A percentile compares a stretch with the other conserved stretches of the same genome.
phyloP scores from a whole-genome alignment of 805 yeast species.

The Monosporozyma yasuniensis region DNA sequence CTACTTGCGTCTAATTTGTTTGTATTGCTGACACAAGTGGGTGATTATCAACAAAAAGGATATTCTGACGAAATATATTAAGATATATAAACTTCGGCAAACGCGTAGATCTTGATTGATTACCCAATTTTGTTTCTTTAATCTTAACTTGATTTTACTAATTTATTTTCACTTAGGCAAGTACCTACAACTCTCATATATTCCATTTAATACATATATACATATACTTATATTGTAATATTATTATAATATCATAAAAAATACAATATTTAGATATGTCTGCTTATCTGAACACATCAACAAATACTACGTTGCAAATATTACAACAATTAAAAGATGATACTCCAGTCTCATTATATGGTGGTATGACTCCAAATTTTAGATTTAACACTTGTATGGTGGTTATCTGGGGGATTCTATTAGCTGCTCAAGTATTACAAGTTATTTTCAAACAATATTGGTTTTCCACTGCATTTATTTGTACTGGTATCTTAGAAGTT shows the following conservation, averaged over 20 bases:
- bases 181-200: no score
- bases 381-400: conserved; percentile 54
- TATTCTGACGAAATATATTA: no score
- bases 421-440: conserved; percentile 38
- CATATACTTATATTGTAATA: no score
- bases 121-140: no score
- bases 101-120: no score
- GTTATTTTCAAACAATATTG: conserved; percentile 49
- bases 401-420: conserved; percentile 43
- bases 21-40: no score
- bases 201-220: no score
- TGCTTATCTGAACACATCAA: not conserved
- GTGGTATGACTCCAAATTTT: conserved; percentile 40
- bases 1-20: no score
- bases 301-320: conserved; percentile 38
- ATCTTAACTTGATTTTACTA: no score
- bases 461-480: conserved; percentile 49
- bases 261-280: not conserved
- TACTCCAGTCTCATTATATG: conserved; percentile 24
- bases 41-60: no score
- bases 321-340: conserved; percentile 26
- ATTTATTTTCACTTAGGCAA: no score
- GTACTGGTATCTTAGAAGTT: conserved; percentile 52
- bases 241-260: not conserved
- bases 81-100: no score